phyloP scores from a whole-genome alignment of 805 yeast genomes.

The Helenozyma baotianmanensis region DNA sequence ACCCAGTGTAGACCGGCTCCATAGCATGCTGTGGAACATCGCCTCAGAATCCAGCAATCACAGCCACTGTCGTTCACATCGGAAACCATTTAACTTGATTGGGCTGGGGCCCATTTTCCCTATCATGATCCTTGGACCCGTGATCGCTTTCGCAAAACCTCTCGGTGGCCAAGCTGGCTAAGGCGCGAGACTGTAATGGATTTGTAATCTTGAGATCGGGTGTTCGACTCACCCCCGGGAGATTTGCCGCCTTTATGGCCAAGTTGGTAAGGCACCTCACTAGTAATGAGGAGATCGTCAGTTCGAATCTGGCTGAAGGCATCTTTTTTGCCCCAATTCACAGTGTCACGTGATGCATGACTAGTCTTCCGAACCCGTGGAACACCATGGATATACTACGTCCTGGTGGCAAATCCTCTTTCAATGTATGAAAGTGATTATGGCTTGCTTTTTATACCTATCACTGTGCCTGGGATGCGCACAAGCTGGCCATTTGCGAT shows the following conservation, averaged over 20 bases:
- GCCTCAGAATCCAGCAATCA: no score
- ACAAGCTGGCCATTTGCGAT: background rate
- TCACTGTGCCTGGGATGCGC: background rate
- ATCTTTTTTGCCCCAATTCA: constrained; percentile 3
- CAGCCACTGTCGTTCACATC: no score
- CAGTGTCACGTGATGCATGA: background rate
- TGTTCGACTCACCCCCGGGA: constrained; percentile 52
- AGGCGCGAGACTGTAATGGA: constrained; percentile 49
- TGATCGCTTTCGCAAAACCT: constrained; percentile 13
- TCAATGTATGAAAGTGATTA: background rate
- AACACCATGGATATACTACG: background rate
- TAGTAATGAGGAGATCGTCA: constrained; percentile 19
- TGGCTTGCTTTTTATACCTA: background rate
- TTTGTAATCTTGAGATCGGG: constrained; percentile 47
- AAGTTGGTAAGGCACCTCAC: constrained; percentile 18
- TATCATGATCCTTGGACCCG: no score
- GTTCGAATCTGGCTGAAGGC: constrained; percentile 20
- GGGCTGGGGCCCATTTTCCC: no score
- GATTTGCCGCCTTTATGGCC: constrained; percentile 23
- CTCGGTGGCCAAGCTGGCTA: constrained; percentile 50
- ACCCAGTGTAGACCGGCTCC: no score
- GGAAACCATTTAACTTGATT: no score
- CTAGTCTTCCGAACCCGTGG: background rate
- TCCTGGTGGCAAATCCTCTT: background rate
- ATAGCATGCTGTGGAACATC: no score